phyloP scores from a whole-genome alignment of 768 basidiomycete genomes.

The Roridomyces roridus region DNA sequence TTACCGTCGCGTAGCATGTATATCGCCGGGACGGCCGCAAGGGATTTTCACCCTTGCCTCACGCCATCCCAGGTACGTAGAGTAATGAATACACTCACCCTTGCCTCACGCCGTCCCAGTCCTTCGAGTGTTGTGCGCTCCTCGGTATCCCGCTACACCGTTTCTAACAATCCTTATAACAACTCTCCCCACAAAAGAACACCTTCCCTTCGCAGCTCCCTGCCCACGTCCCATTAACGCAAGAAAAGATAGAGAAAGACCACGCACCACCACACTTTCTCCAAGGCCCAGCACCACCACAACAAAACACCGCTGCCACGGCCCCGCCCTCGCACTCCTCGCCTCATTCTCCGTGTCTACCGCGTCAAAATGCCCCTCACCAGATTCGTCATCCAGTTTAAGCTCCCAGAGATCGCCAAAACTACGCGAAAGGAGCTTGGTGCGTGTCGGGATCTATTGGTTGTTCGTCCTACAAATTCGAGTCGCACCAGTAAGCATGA shows the following conservation, averaged over 20 bases:
- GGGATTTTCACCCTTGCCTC: no score
- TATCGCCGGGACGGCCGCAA: no score
- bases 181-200: no score
- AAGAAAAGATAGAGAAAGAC: neutral
- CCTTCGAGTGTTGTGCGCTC: no score
- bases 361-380: slow-evolving; percentile 40
- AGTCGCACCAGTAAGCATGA: neutral
- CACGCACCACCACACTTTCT: slow-evolving; percentile 47
- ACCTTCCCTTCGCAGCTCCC: no score
- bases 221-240: no score
- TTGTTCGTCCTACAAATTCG: slow-evolving; percentile 32
- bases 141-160: no score
- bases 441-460: slow-evolving; percentile 39
- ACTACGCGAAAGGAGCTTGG: slow-evolving; percentile 29
- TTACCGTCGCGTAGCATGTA: no score
- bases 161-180: no score
- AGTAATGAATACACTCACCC: no score
- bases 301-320: slow-evolving; percentile 48
- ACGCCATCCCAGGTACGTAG: no score
- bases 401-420: slow-evolving; percentile 50
- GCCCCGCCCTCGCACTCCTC: slow-evolving; percentile 41
- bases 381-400: slow-evolving; percentile 37
- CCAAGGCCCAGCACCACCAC: slow-evolving; percentile 43
- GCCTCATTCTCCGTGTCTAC: slow-evolving; percentile 44
- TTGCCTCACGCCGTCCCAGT: no score